These are phyloP conservation scores for Pilobolus umbonatus DNA, from an alignment of 192 early-diverging fungal genomes.

Conservation along the genomic window DNA sequence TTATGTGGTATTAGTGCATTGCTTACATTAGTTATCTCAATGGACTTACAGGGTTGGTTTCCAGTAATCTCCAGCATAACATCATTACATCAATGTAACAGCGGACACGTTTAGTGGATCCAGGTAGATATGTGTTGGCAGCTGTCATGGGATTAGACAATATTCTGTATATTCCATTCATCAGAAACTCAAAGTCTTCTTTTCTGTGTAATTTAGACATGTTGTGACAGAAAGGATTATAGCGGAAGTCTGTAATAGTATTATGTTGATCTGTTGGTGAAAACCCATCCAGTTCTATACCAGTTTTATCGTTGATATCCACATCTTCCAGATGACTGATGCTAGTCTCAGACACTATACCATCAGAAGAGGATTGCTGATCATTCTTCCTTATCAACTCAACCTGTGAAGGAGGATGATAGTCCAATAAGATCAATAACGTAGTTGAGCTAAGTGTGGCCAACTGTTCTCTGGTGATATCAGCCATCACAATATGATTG, in stretches of 20 bases:
- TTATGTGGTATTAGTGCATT: not conserved
- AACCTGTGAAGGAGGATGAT: conserved; percentile 39
- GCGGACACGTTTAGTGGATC: conserved; percentile 64
- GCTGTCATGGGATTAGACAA: conserved; percentile 78
- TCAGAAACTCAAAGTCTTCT: conserved; percentile 80
- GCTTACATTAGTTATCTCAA: not conserved
- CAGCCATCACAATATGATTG: conserved; percentile 73
- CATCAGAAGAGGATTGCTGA: not conserved
- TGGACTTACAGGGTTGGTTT: conserved; percentile 64
- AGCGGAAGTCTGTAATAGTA: conserved; percentile 15
- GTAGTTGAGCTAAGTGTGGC: conserved; percentile 68
- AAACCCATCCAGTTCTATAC: conserved; percentile 7
- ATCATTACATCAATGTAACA: conserved; percentile 67
- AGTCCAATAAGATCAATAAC: conserved; percentile 69
- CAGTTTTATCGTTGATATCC: not conserved
- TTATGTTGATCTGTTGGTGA: not conserved
- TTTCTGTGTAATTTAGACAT: conserved; percentile 74
- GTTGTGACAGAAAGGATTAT: conserved; percentile 78
- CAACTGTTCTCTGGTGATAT: conserved; percentile 68
- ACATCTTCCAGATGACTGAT: not conserved
- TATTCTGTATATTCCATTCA: conserved; percentile 74
- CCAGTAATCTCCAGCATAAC: conserved; percentile 82
- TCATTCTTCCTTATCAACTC: conserved; percentile 11
- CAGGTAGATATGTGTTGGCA: conserved; percentile 69
- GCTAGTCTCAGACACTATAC: not conserved